Base-by-base conservation (phyloP, 2,329 filamentous ascomycete genomes). In the Alternaria triticina region DNA sequence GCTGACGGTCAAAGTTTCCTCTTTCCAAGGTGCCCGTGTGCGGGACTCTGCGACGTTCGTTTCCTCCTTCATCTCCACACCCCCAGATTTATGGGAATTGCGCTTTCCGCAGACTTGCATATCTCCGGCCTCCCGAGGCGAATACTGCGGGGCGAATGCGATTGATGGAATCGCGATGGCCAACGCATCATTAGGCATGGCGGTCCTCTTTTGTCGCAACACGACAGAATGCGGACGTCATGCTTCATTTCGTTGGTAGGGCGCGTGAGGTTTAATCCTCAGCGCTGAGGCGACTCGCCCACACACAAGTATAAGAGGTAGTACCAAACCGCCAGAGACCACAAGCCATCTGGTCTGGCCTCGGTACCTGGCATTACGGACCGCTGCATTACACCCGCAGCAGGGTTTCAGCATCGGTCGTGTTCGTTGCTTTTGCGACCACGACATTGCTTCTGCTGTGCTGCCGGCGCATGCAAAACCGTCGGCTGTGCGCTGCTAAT, bases 281-380 rank as follows among this genome's bases (percentile, higher is more conserved):
- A 36, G 12, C 28, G 43, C 20, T 54, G 56, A 54, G 28, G 47
- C 57, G 20, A 12, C 49, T 33, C 36, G 11, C 12, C 49, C 9
- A 27, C 20, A 13, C 20, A 17, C 28, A 49, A 40, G 43, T 30
- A 25, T 47, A 51, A 58, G 60, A 54, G 30, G 60, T 64, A 30
- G 55, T 54, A 71, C 59, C 52, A 56, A 36, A 22, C 40, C 59
- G 49, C 54, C 33, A 40, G 50, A 40, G 36, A 11, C 36, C 28
- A 15, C 17, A 63, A 65, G 54, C 61, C 63, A 65, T 65, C 43
- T 65, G 30, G 63, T 57, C 49, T 60, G 36, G 61, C 55, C 51
- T 63, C 62, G 51, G 64, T 68, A 55, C 57, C 67, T 70, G 61
- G 60, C 62, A 61, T 49, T 59, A 49, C 60, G 61, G 59, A 63